Base-by-base conservation (phyloP, 2,329 filamentous ascomycete genomes). In the Neoscytalidium dimidiatum region DNA sequence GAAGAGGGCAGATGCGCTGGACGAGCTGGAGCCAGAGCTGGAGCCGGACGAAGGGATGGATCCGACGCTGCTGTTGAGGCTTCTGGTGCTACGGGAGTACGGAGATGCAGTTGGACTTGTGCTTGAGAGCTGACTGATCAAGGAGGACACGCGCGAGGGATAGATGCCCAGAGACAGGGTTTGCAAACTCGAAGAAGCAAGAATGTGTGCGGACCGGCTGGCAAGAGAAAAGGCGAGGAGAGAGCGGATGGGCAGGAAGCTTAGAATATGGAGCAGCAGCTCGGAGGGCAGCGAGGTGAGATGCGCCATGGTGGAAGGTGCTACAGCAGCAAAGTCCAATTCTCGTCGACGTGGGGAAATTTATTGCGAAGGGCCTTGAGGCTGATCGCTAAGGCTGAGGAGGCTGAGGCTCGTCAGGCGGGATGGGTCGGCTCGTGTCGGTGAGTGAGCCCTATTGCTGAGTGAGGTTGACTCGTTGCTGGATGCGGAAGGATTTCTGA, bases 121-220 rank as follows among this genome's bases (percentile, higher is more conserved):
- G 53, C 53, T 65, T 33, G 63, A 60, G 31, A 84, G 91, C 66
- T 84, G 90, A 66, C 84, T 92, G 61, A 83, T 95, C 72, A 84
- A 92, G 63, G 93, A 92, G 88, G 78, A 93, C 26, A 83, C 92
- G 43, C 83, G 91, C 14, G 87, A 88, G 0, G 89, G 92, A 14
- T 98, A 93, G 85, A 87, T 93, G 63, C 79, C 90, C 21, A 86
- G 97, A 17, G 94, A 98, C 81, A 97, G 93, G 92, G 81, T 88
- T 57, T 73, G 72, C 4, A 78, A 67, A 57, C 71, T 76, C 28
- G 71, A 70, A 17, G 67, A 70, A 9, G 75, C 74, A 13, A 79
- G 69, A 4, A 48, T 44, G 41, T 73, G 72, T 26, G 71, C 70
- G 33, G 66, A 62, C 2, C 64, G 71, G 1, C 67, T 77, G n/a